Conservation (phyloP, 2,329 filamentous ascomycete species). For the Neofusicoccum cordaticola region DNA sequence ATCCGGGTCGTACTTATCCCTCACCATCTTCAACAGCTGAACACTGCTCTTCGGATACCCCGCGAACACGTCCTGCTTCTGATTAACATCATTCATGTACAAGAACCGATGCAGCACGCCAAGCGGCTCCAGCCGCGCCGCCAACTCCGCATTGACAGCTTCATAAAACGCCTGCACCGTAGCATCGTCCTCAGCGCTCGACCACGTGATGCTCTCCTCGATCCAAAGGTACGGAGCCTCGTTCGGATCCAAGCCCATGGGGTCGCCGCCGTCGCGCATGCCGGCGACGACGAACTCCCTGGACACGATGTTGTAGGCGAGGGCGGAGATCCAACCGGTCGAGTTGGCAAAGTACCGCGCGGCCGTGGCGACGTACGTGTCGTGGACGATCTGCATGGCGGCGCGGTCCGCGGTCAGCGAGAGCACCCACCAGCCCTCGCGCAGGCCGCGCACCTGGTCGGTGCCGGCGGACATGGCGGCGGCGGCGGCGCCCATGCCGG, state of each 20-base stretch:
- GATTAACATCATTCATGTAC: slow-evolving; percentile 29
- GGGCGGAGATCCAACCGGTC: neutral
- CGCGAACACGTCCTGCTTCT: slow-evolving; percentile 26
- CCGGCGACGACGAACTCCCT: neutral
- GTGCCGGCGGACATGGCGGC: neutral
- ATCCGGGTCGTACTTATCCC: slow-evolving; percentile 31
- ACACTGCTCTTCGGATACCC: slow-evolving; percentile 32
- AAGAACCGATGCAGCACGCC: neutral
- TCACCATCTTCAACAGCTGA: slow-evolving; percentile 27
- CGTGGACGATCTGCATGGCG: slow-evolving; percentile 2
- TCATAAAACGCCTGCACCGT: neutral
- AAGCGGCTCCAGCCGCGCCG: neutral
- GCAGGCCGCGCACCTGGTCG: neutral
- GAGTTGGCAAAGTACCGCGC: neutral
- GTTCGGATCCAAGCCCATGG: slow-evolving; percentile 19
- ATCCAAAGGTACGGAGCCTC: slow-evolving; percentile 22
- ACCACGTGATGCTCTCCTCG: slow-evolving; percentile 23
- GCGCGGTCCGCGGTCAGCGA: neutral
- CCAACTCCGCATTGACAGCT: slow-evolving; percentile 3
- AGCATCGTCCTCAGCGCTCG: slow-evolving; percentile 16
- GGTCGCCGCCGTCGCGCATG: slow-evolving; percentile 21
- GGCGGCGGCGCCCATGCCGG: neutral
- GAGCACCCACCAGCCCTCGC: slow-evolving; percentile 1
- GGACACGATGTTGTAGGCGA: neutral
- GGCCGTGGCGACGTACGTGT: slow-evolving; percentile 6